These are phyloP conservation scores for Tuber magnatum DNA, from an alignment of 495 filamentous ascomycete genomes.

Conservation along the genomic window DNA sequence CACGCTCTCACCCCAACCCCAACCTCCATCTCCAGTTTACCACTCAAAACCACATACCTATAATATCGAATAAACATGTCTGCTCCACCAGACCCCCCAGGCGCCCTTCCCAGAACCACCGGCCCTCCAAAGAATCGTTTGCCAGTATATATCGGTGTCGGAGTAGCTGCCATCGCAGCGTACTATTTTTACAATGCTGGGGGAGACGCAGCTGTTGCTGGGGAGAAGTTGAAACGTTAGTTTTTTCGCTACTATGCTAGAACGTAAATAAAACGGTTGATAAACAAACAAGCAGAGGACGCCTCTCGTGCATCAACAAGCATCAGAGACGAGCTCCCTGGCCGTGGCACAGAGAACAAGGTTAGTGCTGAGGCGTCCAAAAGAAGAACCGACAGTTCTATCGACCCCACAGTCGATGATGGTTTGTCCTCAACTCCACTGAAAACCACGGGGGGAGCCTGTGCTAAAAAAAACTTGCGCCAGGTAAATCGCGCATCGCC, in stretches of 20 bases:
- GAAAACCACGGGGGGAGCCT: constrained; percentile 5
- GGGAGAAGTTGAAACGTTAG: constrained; percentile 75
- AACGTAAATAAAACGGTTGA: constrained; percentile 10
- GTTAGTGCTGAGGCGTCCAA: constrained; percentile 46
- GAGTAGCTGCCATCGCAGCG: constrained; percentile 59
- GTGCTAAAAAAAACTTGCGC: constrained; percentile 10
- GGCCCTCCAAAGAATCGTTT: constrained; percentile 49
- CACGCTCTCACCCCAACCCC: constrained; percentile 23
- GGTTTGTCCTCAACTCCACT: constrained; percentile 39
- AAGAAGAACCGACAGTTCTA: constrained; percentile 44
- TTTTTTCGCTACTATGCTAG: constrained; percentile 14
- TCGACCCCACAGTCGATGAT: constrained; percentile 48
- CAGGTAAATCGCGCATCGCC: constrained; percentile 50
- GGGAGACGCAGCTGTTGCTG: constrained; percentile 69
- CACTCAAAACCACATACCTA: constrained; percentile 22
- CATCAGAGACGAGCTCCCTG: constrained; percentile 57
- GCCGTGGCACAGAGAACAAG: constrained; percentile 48
- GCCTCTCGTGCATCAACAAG: constrained; percentile 56
- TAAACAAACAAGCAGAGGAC: constrained; percentile 50
- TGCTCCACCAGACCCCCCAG: constrained; percentile 38
- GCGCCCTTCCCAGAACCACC: constrained; percentile 47
- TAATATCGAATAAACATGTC: constrained; percentile 24
- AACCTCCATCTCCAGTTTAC: constrained; percentile 12
- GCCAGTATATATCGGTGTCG: constrained; percentile 53
- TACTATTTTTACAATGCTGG: constrained; percentile 92